Evolutionary conservation across 2,329 filamentous ascomycete species (phyloP), one percentile per base, ranked within the genome.

Genomic region (Parafenestella ontariensis): DNA sequence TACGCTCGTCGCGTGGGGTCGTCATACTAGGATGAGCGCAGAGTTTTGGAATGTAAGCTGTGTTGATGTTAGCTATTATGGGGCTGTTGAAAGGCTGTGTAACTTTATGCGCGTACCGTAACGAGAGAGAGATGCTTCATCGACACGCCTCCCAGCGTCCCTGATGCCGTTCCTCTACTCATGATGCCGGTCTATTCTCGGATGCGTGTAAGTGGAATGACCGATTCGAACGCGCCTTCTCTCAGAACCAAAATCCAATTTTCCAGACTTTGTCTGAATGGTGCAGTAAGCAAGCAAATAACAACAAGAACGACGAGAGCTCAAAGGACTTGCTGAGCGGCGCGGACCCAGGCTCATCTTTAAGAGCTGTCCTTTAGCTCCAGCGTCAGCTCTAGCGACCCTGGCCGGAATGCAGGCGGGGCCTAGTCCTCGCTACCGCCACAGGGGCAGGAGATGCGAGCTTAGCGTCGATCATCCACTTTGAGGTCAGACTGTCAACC

Each of bases 21-120:
- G 63, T 63, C 69, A 59, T 79, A 89, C 87, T 63, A 94, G 79
- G 56, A 92, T 92, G 56, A 93, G 81, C 23, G 87, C 88, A 7
- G 89, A 92, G 73, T 93, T 93, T 79, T 93, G 89, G 59, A 91
- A 86, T 24, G 88, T 91, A 69, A 94, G 83, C 90, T 93, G 69
- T n/a, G n/a, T n/a, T n/a, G n/a, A n/a, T n/a, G n/a, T n/a, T n/a
- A n/a, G n/a, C n/a, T n/a, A n/a, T n/a, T n/a, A 33, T 21, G 24
- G 18, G 15, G 3, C 11, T 8, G 13, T 31, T 20, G 4, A 26
- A 1, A 15, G 2, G 23, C 17, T 21, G 29, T 5, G 8, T 5
- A 42, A 24, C n/a, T 13, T 15, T 4, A 23, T 36, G n/a, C 8
- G 56, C 82, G 54, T 79, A 89, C 87, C 52, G 84, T 87, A 59